Conservation (phyloP, 1,284 basidiomycete species). For the Rhodotorula sp. region DNA sequence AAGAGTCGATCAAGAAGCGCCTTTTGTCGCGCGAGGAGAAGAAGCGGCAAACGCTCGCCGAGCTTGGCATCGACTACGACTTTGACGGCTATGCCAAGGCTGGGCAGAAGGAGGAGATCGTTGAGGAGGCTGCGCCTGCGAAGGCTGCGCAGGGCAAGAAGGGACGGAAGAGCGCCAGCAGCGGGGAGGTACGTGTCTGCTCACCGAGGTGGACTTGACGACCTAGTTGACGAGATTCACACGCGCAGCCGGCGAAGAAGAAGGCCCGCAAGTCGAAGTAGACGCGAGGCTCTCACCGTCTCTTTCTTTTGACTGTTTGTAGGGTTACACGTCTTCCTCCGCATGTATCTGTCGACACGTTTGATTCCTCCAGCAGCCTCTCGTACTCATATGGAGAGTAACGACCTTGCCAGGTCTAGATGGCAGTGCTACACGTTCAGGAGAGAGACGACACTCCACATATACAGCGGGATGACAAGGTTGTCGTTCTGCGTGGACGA, state of each 20-base stretch:
- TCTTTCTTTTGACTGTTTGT: background rate
- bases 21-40: conserved; percentile 73
- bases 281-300: background rate
- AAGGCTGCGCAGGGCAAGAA: conserved; percentile 25
- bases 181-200: conserved; percentile 14
- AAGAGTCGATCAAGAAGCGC: conserved; percentile 64
- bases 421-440: conserved; percentile 1
- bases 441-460: conserved; percentile 32
- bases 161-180: conserved; percentile 27
- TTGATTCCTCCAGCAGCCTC: background rate
- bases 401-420: background rate
- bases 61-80: conserved; percentile 84
- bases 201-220: too few relatives aligned
- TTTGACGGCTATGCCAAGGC: conserved; percentile 59
- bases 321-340: background rate
- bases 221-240: too few relatives aligned
- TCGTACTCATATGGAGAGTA: too few relatives aligned
- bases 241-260: background rate
- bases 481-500: conserved; percentile 92
- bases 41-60: conserved; percentile 74
- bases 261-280: conserved; percentile 8
- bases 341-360: background rate
- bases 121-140: conserved; percentile 7
- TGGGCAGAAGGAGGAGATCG: conserved; percentile 14
- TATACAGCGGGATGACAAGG: conserved; percentile 56